Base-by-base conservation (phyloP, 441 rosid species). In the Populus hybrid region DNA sequence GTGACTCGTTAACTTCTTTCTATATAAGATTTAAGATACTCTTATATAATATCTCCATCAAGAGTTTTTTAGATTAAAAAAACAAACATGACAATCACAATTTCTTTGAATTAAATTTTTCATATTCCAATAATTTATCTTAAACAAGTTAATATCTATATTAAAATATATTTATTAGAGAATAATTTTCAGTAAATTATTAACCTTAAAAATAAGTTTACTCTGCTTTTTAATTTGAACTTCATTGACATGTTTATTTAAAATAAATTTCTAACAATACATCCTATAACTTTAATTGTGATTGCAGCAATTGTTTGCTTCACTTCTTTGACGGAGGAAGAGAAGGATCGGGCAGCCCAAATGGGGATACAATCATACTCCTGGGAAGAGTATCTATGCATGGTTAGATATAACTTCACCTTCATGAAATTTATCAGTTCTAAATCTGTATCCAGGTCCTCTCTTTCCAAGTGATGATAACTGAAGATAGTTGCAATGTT, bases 231-330 rank as follows among this genome's bases (percentile, higher is more conserved):
- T 50, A 50, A 50, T 50, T 46, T 50, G 2, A 1, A 50, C 18
- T 16, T 50, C 57, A 50, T 50, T 50, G 20, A 50, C 57, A 50
- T 14, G 57, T 50, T 50, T 50, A 50, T 50, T 50, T 0, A 50
- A 50, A 50, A 14, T 50, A 50, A 69, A 35, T 66, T 59, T 34
- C 67, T 40, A 66, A 20, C 38, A 77, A 79, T 7, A 59, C 67
- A 67, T 66, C 57, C 34, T 74, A 28, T 82, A 70, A 82, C 57
- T 26, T 84, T 46, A 38, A 7, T 65, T 76, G 40, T 85, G 81
- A 64, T 82, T 82, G 85, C 90, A 92, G 99, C 93, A 21, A 85
- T 93, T 70, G 87, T 95, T 77, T 86, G 97, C 88, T 91, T 95
- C 87, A 87, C 93, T 35, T 79, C 89, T 23, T 80, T 92, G 65